These are phyloP conservation scores for Papiliotrema nemorosa DNA, from an alignment of 1,284 basidiomycete genomes.

Conservation along the genomic window DNA sequence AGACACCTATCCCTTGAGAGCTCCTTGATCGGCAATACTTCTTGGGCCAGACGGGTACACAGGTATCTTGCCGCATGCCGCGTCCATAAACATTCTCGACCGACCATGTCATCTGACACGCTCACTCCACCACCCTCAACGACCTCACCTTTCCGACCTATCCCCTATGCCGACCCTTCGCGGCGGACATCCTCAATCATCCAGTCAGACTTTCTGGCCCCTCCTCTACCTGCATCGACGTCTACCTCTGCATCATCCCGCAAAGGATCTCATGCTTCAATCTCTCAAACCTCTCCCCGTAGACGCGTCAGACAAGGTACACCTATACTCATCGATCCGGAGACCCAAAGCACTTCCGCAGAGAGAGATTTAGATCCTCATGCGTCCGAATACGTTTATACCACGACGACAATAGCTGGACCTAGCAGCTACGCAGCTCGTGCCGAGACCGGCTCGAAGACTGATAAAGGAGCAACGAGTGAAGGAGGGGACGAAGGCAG, in stretches of 20 bases:
- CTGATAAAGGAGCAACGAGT: conserved; percentile 9
- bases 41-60: too few species aligned
- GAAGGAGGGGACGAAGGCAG: conserved; percentile 29
- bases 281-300: not conserved
- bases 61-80: too few species aligned
- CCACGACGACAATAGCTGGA: not conserved
- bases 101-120: conserved; percentile 1
- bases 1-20: too few species aligned
- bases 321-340: not conserved
- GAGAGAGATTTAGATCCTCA: not conserved
- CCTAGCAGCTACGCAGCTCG: not conserved
- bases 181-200: not conserved
- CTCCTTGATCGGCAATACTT: too few species aligned
- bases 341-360: not conserved
- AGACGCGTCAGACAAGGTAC: not conserved
- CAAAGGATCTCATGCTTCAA: not conserved
- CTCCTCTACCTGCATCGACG: not conserved
- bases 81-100: too few species aligned
- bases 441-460: not conserved
- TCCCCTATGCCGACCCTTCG: not conserved
- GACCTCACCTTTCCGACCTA: not conserved
- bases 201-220: not conserved
- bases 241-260: not conserved
- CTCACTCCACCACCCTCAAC: conserved; percentile 2
- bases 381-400: not conserved